Conservation (phyloP, 345 rosid species). For the Aurinia saxatilis region DNA sequence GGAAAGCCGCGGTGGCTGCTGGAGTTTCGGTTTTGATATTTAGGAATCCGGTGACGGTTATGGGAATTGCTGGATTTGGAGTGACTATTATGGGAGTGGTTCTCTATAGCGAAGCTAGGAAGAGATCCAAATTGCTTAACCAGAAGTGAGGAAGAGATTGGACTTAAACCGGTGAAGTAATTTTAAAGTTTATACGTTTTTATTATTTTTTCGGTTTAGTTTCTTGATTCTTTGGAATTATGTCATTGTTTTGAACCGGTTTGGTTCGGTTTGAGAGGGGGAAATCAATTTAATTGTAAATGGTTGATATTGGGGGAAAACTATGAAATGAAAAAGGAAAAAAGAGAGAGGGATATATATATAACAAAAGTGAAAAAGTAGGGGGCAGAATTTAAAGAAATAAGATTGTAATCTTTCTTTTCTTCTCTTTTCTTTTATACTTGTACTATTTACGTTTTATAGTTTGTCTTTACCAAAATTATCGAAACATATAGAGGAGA, state of each 20-base stretch:
- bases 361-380: slow-evolving; percentile 23
- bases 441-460: background rate
- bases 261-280: slow-evolving; percentile 19
- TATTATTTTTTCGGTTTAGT: slow-evolving; percentile 25
- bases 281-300: slow-evolving; percentile 21
- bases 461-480: slow-evolving; percentile 6
- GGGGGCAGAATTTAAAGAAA: slow-evolving; percentile 15
- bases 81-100: slow-evolving; percentile 95
- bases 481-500: background rate
- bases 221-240: slow-evolving; percentile 30
- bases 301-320: slow-evolving; percentile 18
- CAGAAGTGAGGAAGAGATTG: slow-evolving; percentile 18
- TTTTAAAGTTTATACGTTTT: slow-evolving; percentile 13
- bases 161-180: slow-evolving; percentile 24
- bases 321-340: background rate
- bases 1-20: slow-evolving; percentile 97
- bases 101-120: slow-evolving; percentile 98
- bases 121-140: slow-evolving; percentile 80
- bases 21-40: slow-evolving; percentile 87
- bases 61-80: slow-evolving; percentile 87
- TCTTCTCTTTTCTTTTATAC: background rate
- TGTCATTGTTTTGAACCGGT: slow-evolving; percentile 27
- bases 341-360: background rate
- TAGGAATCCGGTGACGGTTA: slow-evolving; percentile 86
- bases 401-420: slow-evolving; percentile 6